Evolutionary conservation across 1,284 basidiomycete genomes (phyloP), one percentile per base, ranked within the genome.

Genomic region (Dichomitus squalens): DNA sequence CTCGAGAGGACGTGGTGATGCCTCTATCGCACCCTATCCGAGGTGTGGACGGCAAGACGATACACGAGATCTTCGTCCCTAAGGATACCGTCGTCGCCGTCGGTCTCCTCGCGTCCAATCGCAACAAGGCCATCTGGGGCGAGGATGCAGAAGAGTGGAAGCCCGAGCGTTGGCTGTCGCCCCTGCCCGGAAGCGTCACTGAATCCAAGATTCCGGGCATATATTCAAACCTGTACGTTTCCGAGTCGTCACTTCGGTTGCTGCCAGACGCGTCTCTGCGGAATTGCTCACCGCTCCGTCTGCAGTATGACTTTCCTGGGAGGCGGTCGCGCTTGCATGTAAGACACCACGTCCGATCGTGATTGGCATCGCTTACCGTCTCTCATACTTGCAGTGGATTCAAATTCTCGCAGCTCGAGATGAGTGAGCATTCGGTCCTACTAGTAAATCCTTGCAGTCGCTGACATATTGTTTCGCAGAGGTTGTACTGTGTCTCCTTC

Each of bases 111-210:
- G 67, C 73, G 1, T 61, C 83, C 36, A 85, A 87, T 63, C 64
- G 74, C 7, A 68, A 73, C 40, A 76, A 75, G 58, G 68, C 73
- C 2, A 69, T 85, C 6, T 87, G 84, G 84, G 84, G 85, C 8
- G 74, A 78, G 38, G 84, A 86, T 64, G 77, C 69, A 2, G 41
- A 50, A 1, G 66, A 68, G 50, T 73, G 67, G 67, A 68, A 68
- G 53, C 72, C 72, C 2, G 69, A 72, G 52, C 64, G 71, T 2
- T 71, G 70, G 70, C 58, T 72, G 9, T 49, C 60, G 1, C 59
- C 63, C 4, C 52, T 68, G 1, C 68, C 67, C 4, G 44, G 44
- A 2, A 51, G 49, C 7, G 60, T 68, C 7, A 44, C 33, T 2
- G 58, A 63, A 1, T 63, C 66, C 1, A 49, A 49, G 27, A 51